Evolutionary conservation across 495 filamentous ascomycete genomes (phyloP).

Genomic region (Penicillium salamii): DNA sequence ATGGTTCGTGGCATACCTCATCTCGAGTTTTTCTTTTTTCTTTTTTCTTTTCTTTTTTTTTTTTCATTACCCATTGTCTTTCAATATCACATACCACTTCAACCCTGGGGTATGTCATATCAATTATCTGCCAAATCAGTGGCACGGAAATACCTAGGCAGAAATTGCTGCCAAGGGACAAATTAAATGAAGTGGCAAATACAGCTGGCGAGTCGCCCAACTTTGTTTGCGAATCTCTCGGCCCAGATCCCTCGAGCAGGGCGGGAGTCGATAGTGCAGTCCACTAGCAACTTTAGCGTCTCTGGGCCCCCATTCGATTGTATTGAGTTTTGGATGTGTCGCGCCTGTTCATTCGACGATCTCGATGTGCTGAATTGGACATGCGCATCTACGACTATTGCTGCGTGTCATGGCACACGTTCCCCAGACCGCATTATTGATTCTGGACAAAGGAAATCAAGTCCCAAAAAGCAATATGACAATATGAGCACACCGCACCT

Average conservation of each 20-base stretch:
- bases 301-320: constrained; percentile 5
- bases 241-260: constrained; percentile 7
- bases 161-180: no score
- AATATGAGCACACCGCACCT: no score
- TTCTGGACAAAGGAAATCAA: not conserved
- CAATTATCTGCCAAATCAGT: no score
- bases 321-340: constrained; percentile 6
- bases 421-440: not conserved
- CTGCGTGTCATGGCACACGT: not conserved
- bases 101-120: no score
- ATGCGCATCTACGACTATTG: not conserved
- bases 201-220: not conserved
- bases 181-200: not conserved
- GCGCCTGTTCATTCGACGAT: constrained; percentile 2
- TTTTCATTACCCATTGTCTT: no score
- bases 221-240: not conserved
- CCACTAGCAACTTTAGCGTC: constrained; percentile 19
- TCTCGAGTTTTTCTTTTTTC: no score
- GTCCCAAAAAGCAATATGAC: not conserved
- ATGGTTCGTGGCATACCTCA: not conserved
- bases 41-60: no score
- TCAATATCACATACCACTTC: no score
- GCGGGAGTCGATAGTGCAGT: constrained; percentile 20
- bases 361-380: not conserved
- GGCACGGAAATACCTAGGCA: no score